Conservation (phyloP, 2,329 filamentous ascomycete species). For the Ceratocystis huliohia region DNA sequence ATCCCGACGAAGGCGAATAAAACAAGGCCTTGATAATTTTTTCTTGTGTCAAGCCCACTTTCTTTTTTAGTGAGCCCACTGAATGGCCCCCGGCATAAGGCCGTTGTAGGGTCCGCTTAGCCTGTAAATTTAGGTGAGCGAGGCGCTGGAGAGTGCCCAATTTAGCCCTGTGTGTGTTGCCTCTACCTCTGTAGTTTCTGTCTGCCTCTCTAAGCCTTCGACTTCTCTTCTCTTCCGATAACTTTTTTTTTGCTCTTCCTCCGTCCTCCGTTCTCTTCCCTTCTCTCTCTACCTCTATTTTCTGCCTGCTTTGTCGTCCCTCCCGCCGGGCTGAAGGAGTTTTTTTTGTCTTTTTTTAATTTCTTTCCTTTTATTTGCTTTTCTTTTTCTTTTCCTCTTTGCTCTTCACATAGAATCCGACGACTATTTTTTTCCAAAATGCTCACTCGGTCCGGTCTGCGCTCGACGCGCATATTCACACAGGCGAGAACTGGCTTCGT, state of each 20-base stretch:
- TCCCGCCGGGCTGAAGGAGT: constrained; percentile 21
- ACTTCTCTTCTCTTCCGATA: constrained; percentile 17
- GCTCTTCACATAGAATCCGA: constrained; percentile 21
- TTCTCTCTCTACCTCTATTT: constrained; percentile 1
- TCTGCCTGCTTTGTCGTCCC: constrained; percentile 15
- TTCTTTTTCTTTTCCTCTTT: constrained; percentile 18
- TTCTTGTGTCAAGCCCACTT: constrained; percentile 3
- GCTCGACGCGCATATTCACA: constrained; percentile 75
- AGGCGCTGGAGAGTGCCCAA: neutral
- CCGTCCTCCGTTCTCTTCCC: constrained; percentile 13
- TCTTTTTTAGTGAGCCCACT: neutral
- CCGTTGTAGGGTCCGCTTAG: neutral
- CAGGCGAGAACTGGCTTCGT: constrained; percentile 60
- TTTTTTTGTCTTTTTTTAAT: constrained; percentile 22
- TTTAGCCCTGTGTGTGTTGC: constrained; percentile 4
- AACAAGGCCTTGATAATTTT: constrained; percentile 11
- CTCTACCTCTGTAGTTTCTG: constrained; percentile 7
- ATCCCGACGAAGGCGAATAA: constrained; percentile 16
- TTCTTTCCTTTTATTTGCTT: constrained; percentile 18
- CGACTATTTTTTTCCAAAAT: constrained; percentile 45
- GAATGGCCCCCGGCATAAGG: neutral
- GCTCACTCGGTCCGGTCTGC: constrained; percentile 86
- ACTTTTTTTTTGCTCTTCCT: constrained; percentile 15
- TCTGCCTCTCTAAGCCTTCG: neutral
- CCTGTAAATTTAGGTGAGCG: neutral